Percentiles rank a stretch among this genome's conserved stretches.
phyloP scores from a whole-genome alignment of 306 rosid genomes.

The Datisca glomerata region DNA sequence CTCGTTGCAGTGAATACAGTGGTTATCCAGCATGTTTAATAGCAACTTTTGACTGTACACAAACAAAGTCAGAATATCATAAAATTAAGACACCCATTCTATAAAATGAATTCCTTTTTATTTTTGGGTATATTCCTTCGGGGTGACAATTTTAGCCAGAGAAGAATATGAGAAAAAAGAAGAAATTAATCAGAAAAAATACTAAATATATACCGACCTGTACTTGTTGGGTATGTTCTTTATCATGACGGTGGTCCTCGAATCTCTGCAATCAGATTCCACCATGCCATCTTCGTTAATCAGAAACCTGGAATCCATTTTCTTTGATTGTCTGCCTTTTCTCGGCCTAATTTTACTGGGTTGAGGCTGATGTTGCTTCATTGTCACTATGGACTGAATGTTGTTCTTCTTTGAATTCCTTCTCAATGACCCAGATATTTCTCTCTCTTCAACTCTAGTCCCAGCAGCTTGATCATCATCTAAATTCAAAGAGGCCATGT shows the following conservation, averaged over 20 bases:
- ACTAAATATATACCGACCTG: slow-evolving; percentile 57
- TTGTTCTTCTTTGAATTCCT: slow-evolving; percentile 14
- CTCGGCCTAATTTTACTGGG: slow-evolving; percentile 24
- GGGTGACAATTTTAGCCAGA: too few species aligned
- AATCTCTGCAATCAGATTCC: slow-evolving; percentile 25
- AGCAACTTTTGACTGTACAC: slow-evolving; percentile 65
- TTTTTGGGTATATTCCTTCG: background rate
- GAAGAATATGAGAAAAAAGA: too few species aligned
- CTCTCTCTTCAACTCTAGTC: slow-evolving; percentile 17
- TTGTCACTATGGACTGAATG: background rate
- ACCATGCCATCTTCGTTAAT: slow-evolving; percentile 1
- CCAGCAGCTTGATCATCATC: slow-evolving; percentile 7
- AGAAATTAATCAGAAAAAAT: too few species aligned
- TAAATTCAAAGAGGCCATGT: slow-evolving; percentile 24
- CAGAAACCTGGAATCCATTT: slow-evolving; percentile 9
- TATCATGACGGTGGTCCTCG: slow-evolving; percentile 85
- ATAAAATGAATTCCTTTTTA: background rate
- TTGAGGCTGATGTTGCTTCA: slow-evolving; percentile 21
- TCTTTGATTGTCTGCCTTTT: slow-evolving; percentile 42
- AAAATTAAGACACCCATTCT: background rate
- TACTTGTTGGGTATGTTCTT: slow-evolving; percentile 95
- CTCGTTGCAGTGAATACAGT: slow-evolving; percentile 80
- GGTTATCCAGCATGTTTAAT: slow-evolving; percentile 82
- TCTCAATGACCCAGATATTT: slow-evolving; percentile 5
- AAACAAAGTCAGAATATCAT: background rate